These are phyloP conservation scores for Fusarium sambucinum DNA, from an alignment of 2,329 filamentous ascomycete species.

Conservation along the genomic window DNA sequence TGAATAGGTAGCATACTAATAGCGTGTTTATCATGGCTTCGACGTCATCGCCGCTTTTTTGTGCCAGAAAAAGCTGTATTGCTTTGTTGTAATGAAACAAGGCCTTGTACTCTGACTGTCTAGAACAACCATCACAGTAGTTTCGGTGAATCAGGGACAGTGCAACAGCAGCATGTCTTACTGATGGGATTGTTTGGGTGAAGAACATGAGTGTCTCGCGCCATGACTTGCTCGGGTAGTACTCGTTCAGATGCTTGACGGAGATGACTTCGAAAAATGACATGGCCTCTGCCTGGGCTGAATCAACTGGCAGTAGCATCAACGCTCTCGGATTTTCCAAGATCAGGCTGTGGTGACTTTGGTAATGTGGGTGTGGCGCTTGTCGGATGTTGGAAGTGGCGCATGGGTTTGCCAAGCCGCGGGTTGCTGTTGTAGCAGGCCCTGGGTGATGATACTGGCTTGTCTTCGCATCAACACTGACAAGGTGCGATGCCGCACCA, in stretches of 20 bases:
- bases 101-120: neutral
- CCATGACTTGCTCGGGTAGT: neutral
- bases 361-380: no score
- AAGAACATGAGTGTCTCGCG: neutral
- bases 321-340: neutral
- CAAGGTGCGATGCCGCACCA: neutral
- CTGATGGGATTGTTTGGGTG: neutral
- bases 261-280: neutral
- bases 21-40: neutral
- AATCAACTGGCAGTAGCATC: neutral
- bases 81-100: neutral
- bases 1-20: neutral
- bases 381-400: fast-evolving
- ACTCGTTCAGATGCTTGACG: neutral
- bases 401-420: neutral
- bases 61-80: neutral
- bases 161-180: neutral
- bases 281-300: neutral
- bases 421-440: no score
- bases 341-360: no score
- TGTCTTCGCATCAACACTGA: neutral
- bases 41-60: neutral
- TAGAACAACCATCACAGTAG: neutral
- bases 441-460: neutral
- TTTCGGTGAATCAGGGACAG: neutral